phyloP scores from a whole-genome alignment of 768 basidiomycete genomes.

The Amanita pseudoporphyria region DNA sequence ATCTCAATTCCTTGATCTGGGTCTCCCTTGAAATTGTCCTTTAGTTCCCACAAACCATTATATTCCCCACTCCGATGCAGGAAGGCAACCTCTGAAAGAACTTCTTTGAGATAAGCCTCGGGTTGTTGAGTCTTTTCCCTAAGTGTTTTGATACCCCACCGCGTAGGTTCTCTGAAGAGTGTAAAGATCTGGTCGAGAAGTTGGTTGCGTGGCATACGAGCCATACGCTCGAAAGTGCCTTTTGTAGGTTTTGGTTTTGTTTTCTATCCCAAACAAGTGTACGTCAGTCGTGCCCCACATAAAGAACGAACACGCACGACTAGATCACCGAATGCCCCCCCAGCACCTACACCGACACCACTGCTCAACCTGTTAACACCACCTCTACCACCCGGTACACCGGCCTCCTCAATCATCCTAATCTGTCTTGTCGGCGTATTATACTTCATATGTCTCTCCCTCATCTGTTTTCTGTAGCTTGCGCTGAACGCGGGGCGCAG shows the following conservation, averaged over 20 bases:
- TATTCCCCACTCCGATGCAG: conserved; percentile 74
- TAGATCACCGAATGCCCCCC: conserved; percentile 51
- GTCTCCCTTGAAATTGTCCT: conserved; percentile 59
- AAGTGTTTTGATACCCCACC: conserved; percentile 72
- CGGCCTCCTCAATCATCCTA: conserved; percentile 65
- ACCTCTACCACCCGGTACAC: conserved; percentile 58
- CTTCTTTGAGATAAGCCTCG: conserved; percentile 79
- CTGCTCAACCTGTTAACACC: conserved; percentile 72
- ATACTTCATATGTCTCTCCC: conserved; percentile 52
- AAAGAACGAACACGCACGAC: conserved; percentile 37
- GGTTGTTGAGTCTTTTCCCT: conserved; percentile 81
- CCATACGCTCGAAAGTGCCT: conserved; percentile 77
- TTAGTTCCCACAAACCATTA: conserved; percentile 75
- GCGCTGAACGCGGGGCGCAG: conserved; percentile 60
- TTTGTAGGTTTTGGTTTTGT: conserved; percentile 59
- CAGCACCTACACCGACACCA: conserved; percentile 53
- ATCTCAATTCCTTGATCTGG: neutral
- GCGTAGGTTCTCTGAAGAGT: conserved; percentile 68
- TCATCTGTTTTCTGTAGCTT: conserved; percentile 63
- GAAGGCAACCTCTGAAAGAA: conserved; percentile 64
- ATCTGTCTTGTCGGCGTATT: conserved; percentile 62
- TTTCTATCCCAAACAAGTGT: conserved; percentile 33
- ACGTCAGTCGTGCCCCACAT: conserved; percentile 1
- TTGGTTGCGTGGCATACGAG: conserved; percentile 86
- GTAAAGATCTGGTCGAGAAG: conserved; percentile 76